These are phyloP conservation scores for Phytophthora ohioensis DNA, from an alignment of 352 stramenopile genomes.

Conservation along the genomic window DNA sequence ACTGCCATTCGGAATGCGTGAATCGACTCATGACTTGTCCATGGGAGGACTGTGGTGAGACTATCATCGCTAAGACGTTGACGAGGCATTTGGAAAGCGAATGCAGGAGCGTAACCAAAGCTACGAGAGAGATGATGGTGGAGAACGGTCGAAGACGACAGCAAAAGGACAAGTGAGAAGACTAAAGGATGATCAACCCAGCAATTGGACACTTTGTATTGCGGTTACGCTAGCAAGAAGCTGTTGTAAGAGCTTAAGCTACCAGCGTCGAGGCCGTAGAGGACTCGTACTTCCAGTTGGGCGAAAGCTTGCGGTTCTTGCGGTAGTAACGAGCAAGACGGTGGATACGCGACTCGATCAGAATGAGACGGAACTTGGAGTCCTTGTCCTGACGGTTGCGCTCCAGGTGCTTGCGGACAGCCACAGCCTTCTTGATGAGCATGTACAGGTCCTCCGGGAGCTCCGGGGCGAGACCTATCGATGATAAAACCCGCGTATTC, in stretches of 20 bases:
- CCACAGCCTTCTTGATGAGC: constrained; percentile 99
- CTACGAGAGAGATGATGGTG: constrained; percentile 36
- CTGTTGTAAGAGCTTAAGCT: constrained; percentile 89
- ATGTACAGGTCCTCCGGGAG: constrained; percentile 99
- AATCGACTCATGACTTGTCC: constrained; percentile 62
- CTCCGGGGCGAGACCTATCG: constrained; percentile 95
- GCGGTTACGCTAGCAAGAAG: constrained; percentile 38
- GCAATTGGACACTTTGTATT: constrained; percentile 45
- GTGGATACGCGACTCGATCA: constrained; percentile 99
- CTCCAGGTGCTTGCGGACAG: constrained; percentile 99
- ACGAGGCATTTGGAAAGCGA: constrained; percentile 47
- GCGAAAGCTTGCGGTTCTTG: constrained; percentile 98
- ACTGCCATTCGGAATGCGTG: constrained; percentile 57
- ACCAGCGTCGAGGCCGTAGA: constrained; percentile 98
- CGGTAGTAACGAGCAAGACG: constrained; percentile 99
- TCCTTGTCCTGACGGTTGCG: constrained; percentile 99
- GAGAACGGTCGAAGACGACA: constrained; percentile 38
- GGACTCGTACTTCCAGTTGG: constrained; percentile 99
- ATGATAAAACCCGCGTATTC: constrained; percentile 77
- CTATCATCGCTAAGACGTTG: constrained; percentile 56
- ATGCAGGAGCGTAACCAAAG: constrained; percentile 47
- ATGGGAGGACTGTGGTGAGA: constrained; percentile 56
- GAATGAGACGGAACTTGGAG: constrained; percentile 99
- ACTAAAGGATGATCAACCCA: constrained; percentile 45
- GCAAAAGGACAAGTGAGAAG: constrained; percentile 1